Evolutionary conservation across 2,329 filamentous ascomycete species (phyloP).

Genomic region (Coniella vitis): DNA sequence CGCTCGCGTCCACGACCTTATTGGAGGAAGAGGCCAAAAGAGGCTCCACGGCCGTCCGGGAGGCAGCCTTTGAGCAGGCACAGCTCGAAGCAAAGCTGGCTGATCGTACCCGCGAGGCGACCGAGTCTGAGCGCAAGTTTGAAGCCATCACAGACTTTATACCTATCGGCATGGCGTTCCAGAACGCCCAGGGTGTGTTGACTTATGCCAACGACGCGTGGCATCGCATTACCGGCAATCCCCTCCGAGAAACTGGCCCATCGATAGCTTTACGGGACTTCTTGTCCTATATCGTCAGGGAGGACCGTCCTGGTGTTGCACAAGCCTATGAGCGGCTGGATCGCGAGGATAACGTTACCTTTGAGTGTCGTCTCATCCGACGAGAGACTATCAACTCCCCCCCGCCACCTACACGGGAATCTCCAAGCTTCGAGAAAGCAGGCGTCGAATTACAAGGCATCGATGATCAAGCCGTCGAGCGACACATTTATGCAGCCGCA

Average conservation of each 20-base stretch:
- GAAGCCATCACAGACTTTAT: conserved; percentile 66
- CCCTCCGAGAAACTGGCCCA: conserved; percentile 24
- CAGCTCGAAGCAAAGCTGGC: conserved; percentile 60
- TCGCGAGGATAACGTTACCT: conserved; percentile 32
- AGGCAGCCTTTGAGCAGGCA: conserved; percentile 61
- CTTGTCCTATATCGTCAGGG: conserved; percentile 38
- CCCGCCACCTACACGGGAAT: conserved; percentile 24
- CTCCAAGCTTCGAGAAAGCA: conserved; percentile 31
- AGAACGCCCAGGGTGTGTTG: conserved; percentile 56
- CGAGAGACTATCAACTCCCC: conserved; percentile 24
- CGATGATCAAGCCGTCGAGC: conserved; percentile 27
- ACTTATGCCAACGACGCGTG: conserved; percentile 67
- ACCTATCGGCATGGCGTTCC: conserved; percentile 68
- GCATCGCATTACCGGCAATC: conserved; percentile 43
- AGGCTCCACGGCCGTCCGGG: conserved; percentile 47
- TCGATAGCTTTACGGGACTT: conserved; percentile 27
- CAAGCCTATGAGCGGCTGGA: conserved; percentile 36
- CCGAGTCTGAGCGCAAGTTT: conserved; percentile 56
- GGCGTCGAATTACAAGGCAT: conserved; percentile 27
- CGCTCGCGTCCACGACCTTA: conserved; percentile 62
- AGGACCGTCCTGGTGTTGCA: conserved; percentile 35
- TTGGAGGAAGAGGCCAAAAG: conserved; percentile 64
- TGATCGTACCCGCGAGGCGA: conserved; percentile 42
- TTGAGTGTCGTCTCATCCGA: conserved; percentile 35
- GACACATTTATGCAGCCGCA: conserved; percentile 40